Conservation (phyloP, 768 basidiomycete genomes). For the Termitomyces sp. region DNA sequence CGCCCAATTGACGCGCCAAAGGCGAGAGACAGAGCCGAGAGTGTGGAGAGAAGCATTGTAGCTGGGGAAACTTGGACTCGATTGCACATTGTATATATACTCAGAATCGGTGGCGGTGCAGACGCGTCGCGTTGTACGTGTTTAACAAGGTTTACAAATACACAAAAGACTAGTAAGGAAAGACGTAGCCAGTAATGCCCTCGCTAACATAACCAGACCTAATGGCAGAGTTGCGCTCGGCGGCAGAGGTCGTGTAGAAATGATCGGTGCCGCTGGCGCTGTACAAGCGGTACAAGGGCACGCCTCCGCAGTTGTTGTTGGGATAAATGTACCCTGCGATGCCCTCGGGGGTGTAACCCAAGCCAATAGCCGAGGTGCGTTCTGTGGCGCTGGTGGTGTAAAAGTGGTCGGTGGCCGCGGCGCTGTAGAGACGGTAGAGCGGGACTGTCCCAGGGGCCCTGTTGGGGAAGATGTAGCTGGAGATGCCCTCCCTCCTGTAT, state of each 20-base stretch:
- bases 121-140: background rate
- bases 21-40: background rate
- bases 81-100: background rate
- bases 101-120: background rate
- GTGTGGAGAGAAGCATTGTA: background rate
- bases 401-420: slow-evolving; percentile 14
- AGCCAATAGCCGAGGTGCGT: slow-evolving; percentile 5
- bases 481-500: slow-evolving; percentile 7
- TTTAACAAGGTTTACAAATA: too few species aligned
- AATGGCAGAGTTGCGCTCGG: slow-evolving; percentile 4
- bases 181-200: slow-evolving; percentile 11
- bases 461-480: slow-evolving; percentile 11
- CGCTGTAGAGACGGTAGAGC: slow-evolving; percentile 18
- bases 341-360: slow-evolving; percentile 14
- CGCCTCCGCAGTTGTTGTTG: slow-evolving; percentile 3
- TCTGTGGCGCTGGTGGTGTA: slow-evolving; percentile 18
- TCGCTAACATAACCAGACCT: slow-evolving; percentile 3
- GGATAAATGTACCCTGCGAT: slow-evolving; percentile 17
- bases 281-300: slow-evolving; percentile 18
- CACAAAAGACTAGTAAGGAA: slow-evolving; percentile 2
- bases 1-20: background rate
- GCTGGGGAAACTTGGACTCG: background rate
- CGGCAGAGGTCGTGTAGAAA: slow-evolving; percentile 18
- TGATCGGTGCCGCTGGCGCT: slow-evolving; percentile 12
- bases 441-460: slow-evolving; percentile 10